Evolutionary conservation across 306 rosid species (phyloP).

Genomic region (Pterocarpus santalinus): DNA sequence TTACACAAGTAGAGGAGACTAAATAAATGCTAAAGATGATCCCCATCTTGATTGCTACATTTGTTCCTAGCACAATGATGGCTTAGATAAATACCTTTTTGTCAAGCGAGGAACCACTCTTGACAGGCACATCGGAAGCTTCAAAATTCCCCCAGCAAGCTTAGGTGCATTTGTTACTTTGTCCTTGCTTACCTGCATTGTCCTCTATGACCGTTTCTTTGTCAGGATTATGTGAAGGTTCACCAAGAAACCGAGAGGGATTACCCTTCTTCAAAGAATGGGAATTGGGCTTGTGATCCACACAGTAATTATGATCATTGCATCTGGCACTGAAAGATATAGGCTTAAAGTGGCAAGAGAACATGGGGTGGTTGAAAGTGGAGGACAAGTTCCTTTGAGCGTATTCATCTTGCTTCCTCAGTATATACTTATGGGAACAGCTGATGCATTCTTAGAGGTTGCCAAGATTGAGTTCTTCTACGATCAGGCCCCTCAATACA

Average conservation of each 20-base stretch:
- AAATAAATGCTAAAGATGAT: constrained; percentile 84
- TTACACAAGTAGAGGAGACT: constrained; percentile 89
- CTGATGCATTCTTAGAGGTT: constrained; percentile 77
- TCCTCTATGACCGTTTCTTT: constrained; percentile 71
- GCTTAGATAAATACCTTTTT: constrained; percentile 74
- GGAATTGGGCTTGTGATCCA: constrained; percentile 76
- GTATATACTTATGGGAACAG: constrained; percentile 70
- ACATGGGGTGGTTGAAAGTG: constrained; percentile 43
- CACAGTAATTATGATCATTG: constrained; percentile 58
- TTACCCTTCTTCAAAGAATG: constrained; percentile 80
- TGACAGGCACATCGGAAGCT: constrained; percentile 69
- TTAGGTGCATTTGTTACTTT: constrained; percentile 72
- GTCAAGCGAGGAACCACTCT: constrained; percentile 84
- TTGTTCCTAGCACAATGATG: constrained; percentile 69
- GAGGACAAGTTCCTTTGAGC: constrained; percentile 66
- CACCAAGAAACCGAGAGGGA: constrained; percentile 83
- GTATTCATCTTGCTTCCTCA: constrained; percentile 85
- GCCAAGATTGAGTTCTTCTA: constrained; percentile 87
- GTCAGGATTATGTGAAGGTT: constrained; percentile 56
- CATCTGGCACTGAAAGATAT: constrained; percentile 63
- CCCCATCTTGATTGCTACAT: constrained; percentile 70
- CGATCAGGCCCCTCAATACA: constrained; percentile 83
- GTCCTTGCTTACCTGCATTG: constrained; percentile 73
- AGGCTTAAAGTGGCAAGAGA: constrained; percentile 62
- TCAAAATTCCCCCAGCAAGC: constrained; percentile 79